Evolutionary conservation across 345 rosid species (phyloP).

Genomic region (Kernera saxatilis): DNA sequence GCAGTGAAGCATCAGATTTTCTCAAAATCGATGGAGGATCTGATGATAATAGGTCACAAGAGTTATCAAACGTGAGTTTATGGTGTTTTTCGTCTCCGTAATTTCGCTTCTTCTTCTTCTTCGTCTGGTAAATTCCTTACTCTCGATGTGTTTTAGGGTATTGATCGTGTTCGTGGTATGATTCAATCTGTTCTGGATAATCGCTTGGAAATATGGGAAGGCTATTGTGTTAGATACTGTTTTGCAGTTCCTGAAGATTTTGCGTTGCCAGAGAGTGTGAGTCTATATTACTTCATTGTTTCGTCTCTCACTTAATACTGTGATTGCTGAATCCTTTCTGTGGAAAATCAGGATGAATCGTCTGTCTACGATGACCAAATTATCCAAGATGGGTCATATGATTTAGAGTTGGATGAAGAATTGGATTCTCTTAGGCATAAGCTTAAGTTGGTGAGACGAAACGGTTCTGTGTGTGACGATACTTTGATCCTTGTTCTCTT

Average conservation of each 20-base stretch:
- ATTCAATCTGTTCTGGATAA: slow-evolving; percentile 50
- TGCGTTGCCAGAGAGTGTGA: slow-evolving; percentile 48
- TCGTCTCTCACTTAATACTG: neutral
- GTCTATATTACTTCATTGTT: slow-evolving; percentile 7
- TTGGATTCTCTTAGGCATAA: slow-evolving; percentile 59
- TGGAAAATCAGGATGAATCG: slow-evolving; percentile 39
- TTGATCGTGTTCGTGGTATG: slow-evolving; percentile 42
- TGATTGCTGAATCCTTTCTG: slow-evolving; percentile 7
- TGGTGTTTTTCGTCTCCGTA: neutral
- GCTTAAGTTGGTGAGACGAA: slow-evolving; percentile 53
- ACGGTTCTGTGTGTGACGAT: neutral
- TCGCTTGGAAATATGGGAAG: slow-evolving; percentile 67
- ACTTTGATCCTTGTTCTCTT: neutral
- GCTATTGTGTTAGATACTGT: slow-evolving; percentile 58
- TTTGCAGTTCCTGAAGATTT: slow-evolving; percentile 75
- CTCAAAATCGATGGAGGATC: slow-evolving; percentile 42
- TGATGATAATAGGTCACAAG: slow-evolving; percentile 36
- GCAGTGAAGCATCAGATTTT: slow-evolving; percentile 55
- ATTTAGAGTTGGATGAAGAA: slow-evolving; percentile 52
- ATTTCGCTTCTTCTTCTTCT: neutral
- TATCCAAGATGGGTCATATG: slow-evolving; percentile 36
- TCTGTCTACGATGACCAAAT: slow-evolving; percentile 22
- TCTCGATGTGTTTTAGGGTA: slow-evolving; percentile 43
- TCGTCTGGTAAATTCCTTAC: neutral
- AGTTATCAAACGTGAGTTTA: slow-evolving; percentile 46